Evolutionary conservation across 768 basidiomycete species (phyloP).

Genomic region (Suillus hirtellus): DNA sequence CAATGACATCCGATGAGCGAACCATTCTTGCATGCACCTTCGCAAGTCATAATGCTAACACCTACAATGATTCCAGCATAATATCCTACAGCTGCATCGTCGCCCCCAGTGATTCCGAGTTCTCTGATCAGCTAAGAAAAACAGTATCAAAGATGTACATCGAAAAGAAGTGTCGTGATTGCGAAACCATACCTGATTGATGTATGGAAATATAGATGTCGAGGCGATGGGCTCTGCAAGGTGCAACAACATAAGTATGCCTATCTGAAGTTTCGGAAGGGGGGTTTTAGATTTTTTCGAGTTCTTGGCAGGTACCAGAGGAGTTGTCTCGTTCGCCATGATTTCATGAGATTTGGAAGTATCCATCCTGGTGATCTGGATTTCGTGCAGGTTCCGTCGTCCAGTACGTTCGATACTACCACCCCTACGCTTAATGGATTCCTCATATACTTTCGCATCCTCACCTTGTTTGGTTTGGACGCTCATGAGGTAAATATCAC

Average conservation of each 20-base stretch:
- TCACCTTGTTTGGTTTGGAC: too few relatives aligned
- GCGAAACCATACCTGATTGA: conserved; percentile 40
- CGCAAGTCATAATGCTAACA: not conserved
- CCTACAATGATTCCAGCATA: conserved; percentile 59
- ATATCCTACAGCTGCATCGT: conserved; percentile 64
- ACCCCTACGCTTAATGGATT: too few relatives aligned
- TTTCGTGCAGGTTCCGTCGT: too few relatives aligned
- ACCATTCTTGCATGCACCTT: not conserved
- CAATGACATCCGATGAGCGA: not conserved
- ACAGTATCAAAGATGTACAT: not conserved
- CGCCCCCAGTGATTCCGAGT: conserved; percentile 64
- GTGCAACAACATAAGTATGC: conserved; percentile 42
- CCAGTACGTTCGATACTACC: not conserved
- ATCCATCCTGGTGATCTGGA: not conserved
- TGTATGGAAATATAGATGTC: conserved; percentile 50
- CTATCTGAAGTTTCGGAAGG: conserved; percentile 45
- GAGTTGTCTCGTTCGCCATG: not conserved
- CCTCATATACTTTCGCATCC: too few relatives aligned
- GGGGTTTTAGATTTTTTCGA: conserved; percentile 35
- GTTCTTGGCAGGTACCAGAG: not conserved
- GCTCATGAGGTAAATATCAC: too few relatives aligned
- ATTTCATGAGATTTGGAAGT: not conserved
- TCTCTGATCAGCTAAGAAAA: conserved; percentile 54
- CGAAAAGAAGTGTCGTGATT: not conserved
- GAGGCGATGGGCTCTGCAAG: conserved; percentile 49